Conservation (phyloP, 257 asterid species). For the Ehretia macrophylla region DNA sequence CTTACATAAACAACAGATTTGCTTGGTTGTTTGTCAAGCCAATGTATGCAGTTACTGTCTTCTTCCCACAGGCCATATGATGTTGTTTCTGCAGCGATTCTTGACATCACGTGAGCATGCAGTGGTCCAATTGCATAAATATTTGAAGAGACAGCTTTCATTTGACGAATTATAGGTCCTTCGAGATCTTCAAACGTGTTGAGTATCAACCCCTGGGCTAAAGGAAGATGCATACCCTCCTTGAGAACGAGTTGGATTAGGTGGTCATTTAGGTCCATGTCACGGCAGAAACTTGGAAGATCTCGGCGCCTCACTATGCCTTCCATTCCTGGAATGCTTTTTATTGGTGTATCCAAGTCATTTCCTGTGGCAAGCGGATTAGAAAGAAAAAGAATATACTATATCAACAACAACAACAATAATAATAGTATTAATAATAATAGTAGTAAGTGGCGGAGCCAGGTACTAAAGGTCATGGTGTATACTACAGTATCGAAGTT, state of each 20-base stretch:
- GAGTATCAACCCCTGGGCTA: constrained; percentile 58
- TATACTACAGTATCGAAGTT: too few species aligned
- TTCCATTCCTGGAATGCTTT: constrained; percentile 47
- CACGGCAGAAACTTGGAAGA: constrained; percentile 57
- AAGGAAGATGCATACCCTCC: constrained; percentile 37
- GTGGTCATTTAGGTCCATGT: constrained; percentile 16
- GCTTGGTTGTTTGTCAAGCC: constrained; percentile 59
- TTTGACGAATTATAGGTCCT: constrained; percentile 32
- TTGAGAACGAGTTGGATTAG: constrained; percentile 19
- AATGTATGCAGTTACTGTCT: constrained; percentile 24
- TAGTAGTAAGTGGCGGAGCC: too few species aligned
- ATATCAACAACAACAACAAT: too few species aligned
- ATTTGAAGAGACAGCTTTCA: constrained; percentile 37
- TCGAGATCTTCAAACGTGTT: constrained; percentile 70
- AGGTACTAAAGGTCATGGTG: too few species aligned
- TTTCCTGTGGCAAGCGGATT: constrained; percentile 35
- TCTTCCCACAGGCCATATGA: constrained; percentile 26
- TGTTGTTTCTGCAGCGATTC: background rate
- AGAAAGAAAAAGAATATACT: too few species aligned
- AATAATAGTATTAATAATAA: too few species aligned
- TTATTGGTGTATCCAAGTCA: constrained; percentile 37
- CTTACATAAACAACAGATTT: constrained; percentile 66
- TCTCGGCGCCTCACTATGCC: constrained; percentile 62
- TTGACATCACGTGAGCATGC: constrained; percentile 32
- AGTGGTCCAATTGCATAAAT: constrained; percentile 65